Base-by-base conservation (phyloP, 2,329 filamentous ascomycete species). In the Atkinsonella hypoxylon region DNA sequence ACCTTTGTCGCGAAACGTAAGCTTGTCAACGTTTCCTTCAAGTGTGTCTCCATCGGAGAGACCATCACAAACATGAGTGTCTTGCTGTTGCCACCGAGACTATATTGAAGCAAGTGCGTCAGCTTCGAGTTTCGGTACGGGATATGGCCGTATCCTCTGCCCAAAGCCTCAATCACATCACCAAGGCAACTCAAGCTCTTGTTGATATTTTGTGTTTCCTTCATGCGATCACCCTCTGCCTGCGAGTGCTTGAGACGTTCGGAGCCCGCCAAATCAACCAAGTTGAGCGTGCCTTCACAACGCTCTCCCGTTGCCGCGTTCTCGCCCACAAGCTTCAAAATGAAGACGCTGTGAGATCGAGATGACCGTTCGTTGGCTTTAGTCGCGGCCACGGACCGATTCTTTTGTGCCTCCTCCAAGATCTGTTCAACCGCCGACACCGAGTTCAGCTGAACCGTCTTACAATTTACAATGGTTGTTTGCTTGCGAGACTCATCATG, bases 61-160 rank as follows among this genome's bases (percentile, higher is more conserved):
- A 95, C 87, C 90, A 97, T 97, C 65, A 97, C 89, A 66, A 98
- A 95, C 93, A 98, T 98, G 60, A 98, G 83, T 0, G 93, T 98
- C 71, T 96, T 95, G 59, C 86, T 93, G 67, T 95, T 96, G 15
- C 93, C 93, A 4, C 93, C 91, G 8, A 98, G 74, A 3, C 89
- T 95, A 63, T 93, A 94, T 78, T 97, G 89, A 38, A 98, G 77
- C 45, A 98, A 77, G 63, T 96, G 95, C 9, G 93, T 98, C 57
- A 98, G 77, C 78, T 96, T 97, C 59, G 88, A 95, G 70, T 97
- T 97, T 50, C 93, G 77, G 70, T 97, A 98, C 1, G 93, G 93
- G 43, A 98, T 81, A 62, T 96, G 91, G 6, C 78, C 79, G 51
- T 85, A 87, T 32, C 88, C 87, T 55, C 84, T 81, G 13, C 90